phyloP scores from a whole-genome alignment of 1,284 basidiomycete genomes.

The Leccinum subfulvum region DNA sequence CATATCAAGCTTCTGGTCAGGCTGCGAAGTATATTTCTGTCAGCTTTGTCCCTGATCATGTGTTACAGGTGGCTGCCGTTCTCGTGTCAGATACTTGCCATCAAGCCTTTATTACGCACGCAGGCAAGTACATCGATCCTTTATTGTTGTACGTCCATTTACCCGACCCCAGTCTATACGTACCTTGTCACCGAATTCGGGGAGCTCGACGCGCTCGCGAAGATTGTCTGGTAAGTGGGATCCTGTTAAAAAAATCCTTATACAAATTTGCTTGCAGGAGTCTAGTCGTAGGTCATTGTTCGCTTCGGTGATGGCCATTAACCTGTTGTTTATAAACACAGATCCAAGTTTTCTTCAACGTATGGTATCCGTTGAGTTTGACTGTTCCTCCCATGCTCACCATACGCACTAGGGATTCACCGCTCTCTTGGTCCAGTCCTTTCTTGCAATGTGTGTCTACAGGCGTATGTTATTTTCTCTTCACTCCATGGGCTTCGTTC shows the following conservation, averaged over 20 bases:
- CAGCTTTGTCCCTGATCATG: not conserved
- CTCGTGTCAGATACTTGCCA: slow-evolving; percentile 55
- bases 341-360: slow-evolving; percentile 41
- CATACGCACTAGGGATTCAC: slow-evolving; percentile 31
- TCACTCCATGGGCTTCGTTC: not conserved
- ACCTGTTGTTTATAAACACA: slow-evolving; percentile 6
- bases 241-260: not conserved
- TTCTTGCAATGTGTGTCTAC: slow-evolving; percentile 36
- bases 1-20: slow-evolving; percentile 45
- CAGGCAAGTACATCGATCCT: slow-evolving; percentile 35
- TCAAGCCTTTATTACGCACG: slow-evolving; percentile 57
- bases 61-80: slow-evolving; percentile 46
- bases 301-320: not conserved
- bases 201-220: slow-evolving; percentile 29
- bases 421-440: slow-evolving; percentile 39
- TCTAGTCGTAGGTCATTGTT: slow-evolving; percentile 40
- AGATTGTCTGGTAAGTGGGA: slow-evolving; percentile 46
- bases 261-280: slow-evolving; percentile 38
- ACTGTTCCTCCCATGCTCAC: slow-evolving; percentile 5
- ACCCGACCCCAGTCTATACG: slow-evolving; percentile 45
- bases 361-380: slow-evolving; percentile 3
- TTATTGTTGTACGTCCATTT: not conserved
- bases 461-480: slow-evolving; percentile 20
- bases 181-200: slow-evolving; percentile 40
- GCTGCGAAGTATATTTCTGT: not conserved